phyloP scores from a whole-genome alignment of 371 early-diverging fungal species.

The Smittium culicis region DNA sequence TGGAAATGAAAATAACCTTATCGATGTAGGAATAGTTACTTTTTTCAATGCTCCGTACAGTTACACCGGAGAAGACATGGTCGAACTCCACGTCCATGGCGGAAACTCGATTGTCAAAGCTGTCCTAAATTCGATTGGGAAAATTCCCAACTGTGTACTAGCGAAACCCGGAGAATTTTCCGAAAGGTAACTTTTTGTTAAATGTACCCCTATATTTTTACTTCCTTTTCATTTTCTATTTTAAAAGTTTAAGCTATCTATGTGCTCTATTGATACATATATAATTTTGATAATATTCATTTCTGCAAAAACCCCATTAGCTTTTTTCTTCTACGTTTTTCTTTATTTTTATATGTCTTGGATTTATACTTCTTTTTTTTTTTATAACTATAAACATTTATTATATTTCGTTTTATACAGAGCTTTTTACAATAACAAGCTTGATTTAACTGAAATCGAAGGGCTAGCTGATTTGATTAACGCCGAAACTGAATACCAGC shows the following conservation, averaged over 20 bases:
- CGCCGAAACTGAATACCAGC: constrained; percentile 69
- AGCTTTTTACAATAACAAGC: constrained; percentile 62
- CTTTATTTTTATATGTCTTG: too few relatives aligned
- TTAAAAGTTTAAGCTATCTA: too few relatives aligned
- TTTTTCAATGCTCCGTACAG: constrained; percentile 60
- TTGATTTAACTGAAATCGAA: constrained; percentile 65
- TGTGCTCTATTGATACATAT: too few relatives aligned
- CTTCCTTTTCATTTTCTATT: too few relatives aligned
- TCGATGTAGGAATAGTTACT: constrained; percentile 48
- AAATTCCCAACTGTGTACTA: constrained; percentile 34
- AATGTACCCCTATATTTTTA: too few relatives aligned
- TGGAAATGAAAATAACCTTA: constrained; percentile 32
- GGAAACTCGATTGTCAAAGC: constrained; percentile 53
- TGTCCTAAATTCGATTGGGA: constrained; percentile 40
- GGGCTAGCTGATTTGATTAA: constrained; percentile 65
- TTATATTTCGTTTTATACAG: too few relatives aligned
- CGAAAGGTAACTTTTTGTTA: constrained; percentile 28
- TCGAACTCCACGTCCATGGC: constrained; percentile 68
- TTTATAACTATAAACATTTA: too few relatives aligned
- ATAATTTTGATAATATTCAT: too few relatives aligned
- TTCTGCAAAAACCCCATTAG: too few relatives aligned
- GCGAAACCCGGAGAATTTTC: constrained; percentile 73
- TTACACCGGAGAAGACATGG: constrained; percentile 68
- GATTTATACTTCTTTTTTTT: constrained; percentile 22
- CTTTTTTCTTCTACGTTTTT: too few relatives aligned